phyloP scores from a whole-genome alignment of 352 stramenopile genomes.

The Paralagenidium karlingii region DNA sequence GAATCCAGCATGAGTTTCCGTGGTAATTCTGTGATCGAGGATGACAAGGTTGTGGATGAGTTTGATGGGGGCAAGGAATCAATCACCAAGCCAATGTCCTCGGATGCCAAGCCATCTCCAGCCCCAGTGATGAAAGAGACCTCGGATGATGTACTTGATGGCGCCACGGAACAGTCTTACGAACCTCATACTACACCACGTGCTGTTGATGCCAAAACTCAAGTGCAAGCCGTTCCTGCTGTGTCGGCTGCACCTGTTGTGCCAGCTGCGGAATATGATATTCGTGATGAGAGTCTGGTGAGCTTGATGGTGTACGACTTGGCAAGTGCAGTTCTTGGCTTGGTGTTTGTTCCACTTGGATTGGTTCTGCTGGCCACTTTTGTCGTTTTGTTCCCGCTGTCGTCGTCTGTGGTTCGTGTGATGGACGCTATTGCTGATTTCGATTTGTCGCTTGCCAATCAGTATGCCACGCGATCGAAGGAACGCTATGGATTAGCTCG shows the following conservation, averaged over 20 bases:
- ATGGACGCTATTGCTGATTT: slow-evolving; percentile 63
- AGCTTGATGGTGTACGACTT: background rate
- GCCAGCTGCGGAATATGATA: too few relatives aligned
- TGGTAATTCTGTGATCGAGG: too few relatives aligned
- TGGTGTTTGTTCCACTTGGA: slow-evolving; percentile 42
- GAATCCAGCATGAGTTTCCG: slow-evolving; percentile 21
- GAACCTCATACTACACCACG: too few relatives aligned
- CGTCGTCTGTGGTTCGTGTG: slow-evolving; percentile 28
- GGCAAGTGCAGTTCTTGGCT: background rate
- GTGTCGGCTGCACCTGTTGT: too few relatives aligned
- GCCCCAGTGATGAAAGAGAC: too few relatives aligned
- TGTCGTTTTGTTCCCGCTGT: slow-evolving; percentile 36
- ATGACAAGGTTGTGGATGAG: too few relatives aligned
- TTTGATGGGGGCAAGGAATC: too few relatives aligned
- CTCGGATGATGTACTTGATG: too few relatives aligned
- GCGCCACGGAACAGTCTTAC: too few relatives aligned
- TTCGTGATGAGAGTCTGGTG: too few relatives aligned
- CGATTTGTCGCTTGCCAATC: slow-evolving; percentile 66
- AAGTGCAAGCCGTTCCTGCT: slow-evolving; percentile 33
- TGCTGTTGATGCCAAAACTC: slow-evolving; percentile 47
- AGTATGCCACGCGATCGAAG: slow-evolving; percentile 30
- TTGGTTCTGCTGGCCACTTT: slow-evolving; percentile 42
- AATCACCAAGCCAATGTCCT: too few relatives aligned
- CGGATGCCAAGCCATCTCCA: too few relatives aligned
- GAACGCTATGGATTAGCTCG: slow-evolving; percentile 42